Evolutionary conservation across 257 asterid genomes (phyloP).

Genomic region (Solanum pinnatisectum): DNA sequence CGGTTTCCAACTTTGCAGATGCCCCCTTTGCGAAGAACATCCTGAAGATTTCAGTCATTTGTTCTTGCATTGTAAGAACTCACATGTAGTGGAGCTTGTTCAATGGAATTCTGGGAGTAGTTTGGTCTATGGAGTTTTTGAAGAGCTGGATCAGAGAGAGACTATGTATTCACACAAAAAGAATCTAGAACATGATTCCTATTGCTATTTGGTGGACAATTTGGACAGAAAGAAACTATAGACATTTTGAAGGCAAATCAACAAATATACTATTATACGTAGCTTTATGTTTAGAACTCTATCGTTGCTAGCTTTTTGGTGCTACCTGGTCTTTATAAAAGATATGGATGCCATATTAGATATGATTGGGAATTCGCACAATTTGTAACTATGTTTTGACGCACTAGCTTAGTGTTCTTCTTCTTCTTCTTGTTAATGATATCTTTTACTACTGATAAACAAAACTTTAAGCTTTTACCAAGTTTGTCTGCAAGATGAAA

Average conservation of each 20-base stretch:
- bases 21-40: background rate
- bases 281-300: background rate
- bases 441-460: background rate
- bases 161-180: background rate
- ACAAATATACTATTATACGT: background rate
- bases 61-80: background rate
- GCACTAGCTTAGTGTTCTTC: background rate
- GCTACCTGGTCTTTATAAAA: background rate
- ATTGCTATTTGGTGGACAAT: background rate
- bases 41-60: background rate
- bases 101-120: background rate
- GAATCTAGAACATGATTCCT: background rate
- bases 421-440: background rate
- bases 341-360: background rate
- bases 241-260: background rate
- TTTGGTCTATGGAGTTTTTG: background rate
- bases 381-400: background rate
- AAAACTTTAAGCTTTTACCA: background rate
- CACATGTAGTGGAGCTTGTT: background rate
- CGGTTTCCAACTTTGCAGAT: background rate
- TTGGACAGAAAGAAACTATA: background rate
- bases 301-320: background rate
- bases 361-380: background rate
- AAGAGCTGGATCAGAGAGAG: background rate
- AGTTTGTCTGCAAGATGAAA: background rate